Base-by-base conservation (phyloP, 345 rosid genomes). In the Xanthoceras sorbifolium region DNA sequence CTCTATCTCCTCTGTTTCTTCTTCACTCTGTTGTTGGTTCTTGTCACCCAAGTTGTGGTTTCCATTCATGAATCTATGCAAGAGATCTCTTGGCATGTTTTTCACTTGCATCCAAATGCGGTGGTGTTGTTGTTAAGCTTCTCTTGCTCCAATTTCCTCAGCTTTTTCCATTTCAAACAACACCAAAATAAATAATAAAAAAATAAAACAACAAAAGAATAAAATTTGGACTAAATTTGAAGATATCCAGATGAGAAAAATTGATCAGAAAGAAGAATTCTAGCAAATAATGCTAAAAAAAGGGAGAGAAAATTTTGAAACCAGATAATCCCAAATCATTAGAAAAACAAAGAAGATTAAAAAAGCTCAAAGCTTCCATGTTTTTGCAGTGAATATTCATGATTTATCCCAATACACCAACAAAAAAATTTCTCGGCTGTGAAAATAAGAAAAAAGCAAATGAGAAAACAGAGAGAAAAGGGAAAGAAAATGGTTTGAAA, bases 1-100 rank as follows among this genome's bases (percentile, higher is more conserved):
- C 92, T 92, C 96, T 50, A 90, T 70, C 67, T 88, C 93, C 26
- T 85, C 89, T 40, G 74, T 59, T 64, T 82, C 82, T 68, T 77
- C 78, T 68, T 75, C 78, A 23, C 55, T 6, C 20, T 64, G 72
- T 52, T 76, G 74, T 38, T 25, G 36, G 17, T 54, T 42, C 29
- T 52, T 78, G 78, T 48, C 62, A 26, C 29, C 64, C 64, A 69
- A 79, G 73, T n/a, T n/a, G n/a, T 69, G 81, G 75, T 75, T 77
- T 63, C 68, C 76, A 62, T 85, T 74, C 69, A 84, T 82, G 76
- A 83, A 72, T 48, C 87, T 87, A n/a, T 80, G 84, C 70, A 87
- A 69, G 81, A 89, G 81, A 80, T 78, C 88, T 77, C 68, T 77
- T 0, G 82, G 79, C 62, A 79, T 75, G 57, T 46, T 63, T n/a